phyloP scores from a whole-genome alignment of 306 rosid species.

The Citrullus colocynthis region DNA sequence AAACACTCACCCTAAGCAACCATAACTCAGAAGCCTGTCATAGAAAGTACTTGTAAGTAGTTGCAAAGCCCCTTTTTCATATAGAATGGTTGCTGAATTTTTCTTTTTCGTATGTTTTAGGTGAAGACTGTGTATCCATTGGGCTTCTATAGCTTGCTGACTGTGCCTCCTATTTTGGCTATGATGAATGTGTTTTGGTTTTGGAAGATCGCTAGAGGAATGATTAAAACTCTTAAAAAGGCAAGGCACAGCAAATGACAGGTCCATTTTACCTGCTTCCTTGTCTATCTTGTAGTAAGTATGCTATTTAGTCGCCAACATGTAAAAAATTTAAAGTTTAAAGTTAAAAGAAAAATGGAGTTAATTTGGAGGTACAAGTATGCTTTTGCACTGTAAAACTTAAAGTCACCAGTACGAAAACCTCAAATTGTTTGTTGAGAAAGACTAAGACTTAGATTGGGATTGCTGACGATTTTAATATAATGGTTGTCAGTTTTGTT shows the following conservation, averaged over 20 bases:
- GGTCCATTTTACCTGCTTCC: conserved; percentile 3
- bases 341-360: not conserved
- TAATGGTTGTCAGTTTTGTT: no score
- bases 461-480: no score
- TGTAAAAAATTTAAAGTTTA: not conserved
- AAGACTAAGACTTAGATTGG: not conserved
- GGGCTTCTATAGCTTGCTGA: conserved; percentile 61
- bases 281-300: not conserved
- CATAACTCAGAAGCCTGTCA: not conserved
- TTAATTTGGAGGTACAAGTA: not conserved
- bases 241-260: conserved; percentile 49
- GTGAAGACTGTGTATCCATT: conserved; percentile 45
- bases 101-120: conserved; percentile 19
- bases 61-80: not conserved
- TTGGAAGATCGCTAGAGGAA: conserved; percentile 83
- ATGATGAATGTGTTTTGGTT: conserved; percentile 72
- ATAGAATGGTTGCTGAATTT: not conserved
- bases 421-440: not conserved
- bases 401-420: not conserved
- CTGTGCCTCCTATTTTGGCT: conserved; percentile 44
- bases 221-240: conserved; percentile 59
- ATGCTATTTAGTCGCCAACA: not conserved
- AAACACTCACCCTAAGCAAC: not conserved
- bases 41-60: not conserved
- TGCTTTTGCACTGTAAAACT: not conserved